phyloP scores from a whole-genome alignment of 768 basidiomycete genomes.

The Trametes elegans region DNA sequence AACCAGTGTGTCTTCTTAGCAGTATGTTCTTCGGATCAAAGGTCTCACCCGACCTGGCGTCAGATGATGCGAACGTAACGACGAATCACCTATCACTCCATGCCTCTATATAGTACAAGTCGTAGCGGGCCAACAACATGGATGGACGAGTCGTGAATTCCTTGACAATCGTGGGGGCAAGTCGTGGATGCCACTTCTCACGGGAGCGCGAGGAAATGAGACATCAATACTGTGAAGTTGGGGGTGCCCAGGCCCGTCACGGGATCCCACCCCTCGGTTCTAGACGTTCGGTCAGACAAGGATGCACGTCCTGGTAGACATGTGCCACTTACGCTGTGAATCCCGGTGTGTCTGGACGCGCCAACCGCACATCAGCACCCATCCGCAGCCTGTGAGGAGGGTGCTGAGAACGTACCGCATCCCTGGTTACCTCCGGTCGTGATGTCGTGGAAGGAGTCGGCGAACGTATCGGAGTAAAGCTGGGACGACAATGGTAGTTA shows the following conservation, averaged over 20 bases:
- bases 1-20: no score
- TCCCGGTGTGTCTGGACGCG: conserved; percentile 18
- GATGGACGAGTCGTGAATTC: no score
- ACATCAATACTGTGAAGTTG: conserved; percentile 25
- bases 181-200: conserved; percentile 8
- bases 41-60: no score
- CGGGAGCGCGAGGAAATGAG: conserved; percentile 27
- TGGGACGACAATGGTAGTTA: background rate
- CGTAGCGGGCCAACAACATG: no score
- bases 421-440: conserved; percentile 34
- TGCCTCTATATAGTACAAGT: no score
- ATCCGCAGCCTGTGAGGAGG: no score
- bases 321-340: conserved; percentile 23
- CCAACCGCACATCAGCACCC: background rate
- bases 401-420: conserved; percentile 34
- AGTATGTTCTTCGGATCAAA: no score
- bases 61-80: no score
- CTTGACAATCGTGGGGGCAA: background rate
- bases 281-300: background rate
- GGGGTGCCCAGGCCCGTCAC: conserved; percentile 31
- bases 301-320: background rate
- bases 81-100: no score
- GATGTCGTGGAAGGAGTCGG: conserved; percentile 32
- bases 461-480: conserved; percentile 22
- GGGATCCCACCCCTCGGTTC: conserved; percentile 26